Percentiles rank a stretch among this genome's conserved stretches.
Conservation (phyloP, 441 rosid genomes). For the Mallotus japonicus region DNA sequence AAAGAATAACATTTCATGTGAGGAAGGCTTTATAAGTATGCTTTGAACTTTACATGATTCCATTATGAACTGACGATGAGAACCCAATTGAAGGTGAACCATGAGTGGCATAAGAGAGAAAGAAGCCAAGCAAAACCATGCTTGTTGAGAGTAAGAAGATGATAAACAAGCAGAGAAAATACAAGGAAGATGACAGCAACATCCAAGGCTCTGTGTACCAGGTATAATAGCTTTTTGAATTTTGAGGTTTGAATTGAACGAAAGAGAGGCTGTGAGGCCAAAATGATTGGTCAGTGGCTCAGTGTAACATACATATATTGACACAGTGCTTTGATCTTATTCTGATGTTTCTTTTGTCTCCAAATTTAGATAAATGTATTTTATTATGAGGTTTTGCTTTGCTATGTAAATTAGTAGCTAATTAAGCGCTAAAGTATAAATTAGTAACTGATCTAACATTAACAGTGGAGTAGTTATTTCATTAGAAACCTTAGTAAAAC, state of each 20-base stretch:
- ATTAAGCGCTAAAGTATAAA: constrained; percentile 12
- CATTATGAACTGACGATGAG: constrained; percentile 46
- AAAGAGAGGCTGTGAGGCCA: too few relatives aligned
- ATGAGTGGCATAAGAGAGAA: constrained; percentile 59
- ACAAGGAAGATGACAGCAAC: constrained; percentile 41
- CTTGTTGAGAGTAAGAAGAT: constrained; percentile 35
- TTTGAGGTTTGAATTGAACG: too few relatives aligned
- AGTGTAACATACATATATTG: too few relatives aligned
- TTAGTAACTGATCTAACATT: too few relatives aligned
- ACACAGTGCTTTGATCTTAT: too few relatives aligned
- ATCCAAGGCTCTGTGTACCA: constrained; percentile 38
- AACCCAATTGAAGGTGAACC: constrained; percentile 53
- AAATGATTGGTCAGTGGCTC: too few relatives aligned
- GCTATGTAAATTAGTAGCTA: too few relatives aligned
- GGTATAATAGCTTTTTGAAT: too few relatives aligned
- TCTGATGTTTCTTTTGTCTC: too few relatives aligned
- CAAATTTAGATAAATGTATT: too few relatives aligned
- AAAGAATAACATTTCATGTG: too few relatives aligned
- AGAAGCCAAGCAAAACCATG: constrained; percentile 54
- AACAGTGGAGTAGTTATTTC: background rate
- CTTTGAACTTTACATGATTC: constrained; percentile 46
- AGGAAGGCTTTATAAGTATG: constrained; percentile 52
- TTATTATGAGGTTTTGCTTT: too few relatives aligned
- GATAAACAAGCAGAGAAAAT: constrained; percentile 39
- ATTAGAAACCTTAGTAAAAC: background rate